Conservation (phyloP, 2,329 filamentous ascomycete genomes). For the Aspergillus costaricaensis region DNA sequence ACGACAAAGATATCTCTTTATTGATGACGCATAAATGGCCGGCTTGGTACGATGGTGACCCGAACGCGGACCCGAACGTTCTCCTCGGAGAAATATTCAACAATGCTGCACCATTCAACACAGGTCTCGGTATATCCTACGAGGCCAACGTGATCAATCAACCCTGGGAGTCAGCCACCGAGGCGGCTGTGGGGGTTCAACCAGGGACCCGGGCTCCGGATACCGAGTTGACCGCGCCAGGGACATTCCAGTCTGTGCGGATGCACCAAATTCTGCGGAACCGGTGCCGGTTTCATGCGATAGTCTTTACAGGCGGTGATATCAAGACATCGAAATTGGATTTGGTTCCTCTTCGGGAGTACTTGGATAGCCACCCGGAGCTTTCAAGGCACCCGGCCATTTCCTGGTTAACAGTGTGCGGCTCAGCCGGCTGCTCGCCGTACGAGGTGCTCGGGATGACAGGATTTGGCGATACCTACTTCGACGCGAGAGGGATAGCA, state of each 20-base stretch:
- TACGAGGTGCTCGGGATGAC: conserved; percentile 8
- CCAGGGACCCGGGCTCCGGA: conserved; percentile 12
- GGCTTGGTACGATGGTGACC: conserved; percentile 9
- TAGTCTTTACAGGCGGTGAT: not conserved
- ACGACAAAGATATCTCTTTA: conserved; percentile 6
- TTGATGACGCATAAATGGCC: conserved; percentile 13
- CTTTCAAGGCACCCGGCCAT: not conserved
- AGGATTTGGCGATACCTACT: conserved; percentile 7
- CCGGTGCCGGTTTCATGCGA: not conserved
- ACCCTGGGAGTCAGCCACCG: not conserved
- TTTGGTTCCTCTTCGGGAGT: not conserved
- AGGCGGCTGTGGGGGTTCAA: not conserved
- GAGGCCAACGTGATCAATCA: conserved; percentile 6
- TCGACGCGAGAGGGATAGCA: not conserved
- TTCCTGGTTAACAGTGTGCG: conserved; percentile 8
- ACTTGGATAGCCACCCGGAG: not conserved
- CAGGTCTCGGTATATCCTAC: conserved; percentile 10
- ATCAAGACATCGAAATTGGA: not conserved
- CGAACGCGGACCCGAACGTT: conserved; percentile 9
- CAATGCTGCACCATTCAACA: conserved; percentile 9
- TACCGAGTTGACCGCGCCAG: not conserved
- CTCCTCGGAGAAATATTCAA: conserved; percentile 12
- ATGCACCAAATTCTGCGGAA: conserved; percentile 8
- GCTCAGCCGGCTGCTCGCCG: not conserved
- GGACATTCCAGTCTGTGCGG: conserved; percentile 5